A percentile compares a stretch with the other conserved stretches of the same genome.
These are phyloP conservation scores for Saussurea involucrata DNA, from an alignment of 129 eudicot genomes.

Conservation along the genomic window DNA sequence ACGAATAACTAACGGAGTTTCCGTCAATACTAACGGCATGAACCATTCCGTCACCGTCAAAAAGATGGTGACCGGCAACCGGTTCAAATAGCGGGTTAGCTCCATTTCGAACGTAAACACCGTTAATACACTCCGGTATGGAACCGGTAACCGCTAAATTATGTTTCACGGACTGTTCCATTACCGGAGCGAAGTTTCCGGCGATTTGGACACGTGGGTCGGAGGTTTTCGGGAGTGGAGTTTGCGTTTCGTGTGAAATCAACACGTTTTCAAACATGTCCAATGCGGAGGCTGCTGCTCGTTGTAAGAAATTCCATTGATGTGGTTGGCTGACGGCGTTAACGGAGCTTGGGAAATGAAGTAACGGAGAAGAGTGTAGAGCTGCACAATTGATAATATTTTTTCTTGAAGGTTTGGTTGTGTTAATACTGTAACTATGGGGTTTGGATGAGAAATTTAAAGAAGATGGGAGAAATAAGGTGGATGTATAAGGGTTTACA, in stretches of 20 bases:
- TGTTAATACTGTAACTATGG: not conserved
- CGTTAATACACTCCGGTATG: conserved; percentile 38
- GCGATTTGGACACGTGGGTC: conserved; percentile 54
- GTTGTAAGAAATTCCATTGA: conserved; percentile 58
- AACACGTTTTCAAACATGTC: conserved; percentile 53
- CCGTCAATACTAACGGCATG: conserved; percentile 42
- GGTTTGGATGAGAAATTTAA: conserved; percentile 20
- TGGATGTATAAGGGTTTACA: conserved; percentile 25
- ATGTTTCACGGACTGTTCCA: conserved; percentile 42
- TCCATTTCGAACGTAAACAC: conserved; percentile 55
- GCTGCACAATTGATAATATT: conserved; percentile 30
- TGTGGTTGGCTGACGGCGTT: conserved; percentile 10
- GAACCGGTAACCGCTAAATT: conserved; percentile 30
- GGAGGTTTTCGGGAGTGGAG: conserved; percentile 61
- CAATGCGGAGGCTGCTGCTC: conserved; percentile 53
- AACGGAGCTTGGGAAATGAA: conserved; percentile 38
- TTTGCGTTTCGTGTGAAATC: conserved; percentile 35
- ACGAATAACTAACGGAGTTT: conserved; percentile 46
- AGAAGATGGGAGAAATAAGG: conserved; percentile 21
- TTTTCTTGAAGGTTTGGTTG: not conserved
- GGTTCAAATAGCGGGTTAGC: conserved; percentile 60
- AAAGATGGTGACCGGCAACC: conserved; percentile 50
- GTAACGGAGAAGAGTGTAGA: conserved; percentile 42
- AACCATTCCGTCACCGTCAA: conserved; percentile 70
- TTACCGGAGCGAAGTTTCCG: conserved; percentile 67